These are phyloP conservation scores for Suillus subalutaceus DNA, from an alignment of 768 basidiomycete genomes.

Conservation along the genomic window DNA sequence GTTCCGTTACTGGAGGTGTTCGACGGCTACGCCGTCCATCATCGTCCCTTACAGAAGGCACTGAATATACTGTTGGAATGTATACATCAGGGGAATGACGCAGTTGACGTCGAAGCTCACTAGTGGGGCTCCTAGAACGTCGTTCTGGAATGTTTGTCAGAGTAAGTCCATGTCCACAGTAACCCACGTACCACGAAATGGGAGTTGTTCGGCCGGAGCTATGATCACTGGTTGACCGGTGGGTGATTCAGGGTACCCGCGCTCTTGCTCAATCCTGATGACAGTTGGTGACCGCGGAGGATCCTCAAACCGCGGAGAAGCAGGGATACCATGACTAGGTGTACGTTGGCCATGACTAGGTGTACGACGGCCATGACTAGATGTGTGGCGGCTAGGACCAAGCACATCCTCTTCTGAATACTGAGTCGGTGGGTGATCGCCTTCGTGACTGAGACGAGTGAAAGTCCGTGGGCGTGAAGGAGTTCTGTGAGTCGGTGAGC, in stretches of 20 bases:
- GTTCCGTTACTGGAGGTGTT: background rate
- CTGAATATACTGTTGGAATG: constrained; percentile 7
- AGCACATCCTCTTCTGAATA: constrained; percentile 4
- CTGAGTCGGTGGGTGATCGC: constrained; percentile 4
- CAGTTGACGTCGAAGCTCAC: constrained; percentile 12
- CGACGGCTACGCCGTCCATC: background rate
- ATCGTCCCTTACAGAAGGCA: background rate
- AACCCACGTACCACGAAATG: constrained; percentile 24
- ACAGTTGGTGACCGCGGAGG: constrained; percentile 30
- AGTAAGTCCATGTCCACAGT: background rate
- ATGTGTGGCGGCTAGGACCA: constrained; percentile 3
- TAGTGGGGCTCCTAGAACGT: constrained; percentile 14
- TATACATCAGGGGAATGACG: constrained; percentile 12
- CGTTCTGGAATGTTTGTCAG: constrained; percentile 18
- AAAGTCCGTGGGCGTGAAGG: too few relatives aligned
- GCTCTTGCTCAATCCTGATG: constrained; percentile 28
- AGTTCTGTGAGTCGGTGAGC: constrained; percentile 5
- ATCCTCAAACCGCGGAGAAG: constrained; percentile 15
- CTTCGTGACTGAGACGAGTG: too few relatives aligned
- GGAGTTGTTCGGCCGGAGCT: too few relatives aligned
- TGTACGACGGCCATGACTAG: constrained; percentile 1
- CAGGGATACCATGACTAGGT: background rate
- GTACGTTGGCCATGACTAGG: constrained; percentile 6
- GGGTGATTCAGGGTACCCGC: background rate
- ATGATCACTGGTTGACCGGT: constrained; percentile 3